A percentile compares a stretch with the other conserved stretches of the same genome.
These are phyloP conservation scores for Lolium multiflorum DNA, from an alignment of 176 grass and related monocot species.

Conservation along the genomic window DNA sequence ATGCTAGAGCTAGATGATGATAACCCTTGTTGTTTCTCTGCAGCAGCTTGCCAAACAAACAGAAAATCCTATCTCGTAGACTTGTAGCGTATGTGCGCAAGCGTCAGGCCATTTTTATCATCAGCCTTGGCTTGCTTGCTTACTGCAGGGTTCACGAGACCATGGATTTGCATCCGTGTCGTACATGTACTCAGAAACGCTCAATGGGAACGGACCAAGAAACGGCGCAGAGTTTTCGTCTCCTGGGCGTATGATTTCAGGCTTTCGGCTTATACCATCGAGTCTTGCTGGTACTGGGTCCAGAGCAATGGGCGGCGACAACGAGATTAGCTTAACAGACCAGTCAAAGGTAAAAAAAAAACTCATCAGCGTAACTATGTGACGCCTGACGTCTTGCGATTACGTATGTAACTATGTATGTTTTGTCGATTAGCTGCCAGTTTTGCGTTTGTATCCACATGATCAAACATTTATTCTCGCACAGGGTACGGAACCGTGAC, in stretches of 20 bases:
- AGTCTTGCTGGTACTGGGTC: neutral
- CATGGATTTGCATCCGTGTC: conserved; percentile 20
- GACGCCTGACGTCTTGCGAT: neutral
- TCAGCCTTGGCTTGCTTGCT: conserved; percentile 4
- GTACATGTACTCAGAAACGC: conserved; percentile 13
- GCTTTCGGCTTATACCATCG: conserved; percentile 24
- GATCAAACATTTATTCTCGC: conserved; percentile 12
- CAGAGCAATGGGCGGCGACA: neutral
- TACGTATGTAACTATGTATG: neutral
- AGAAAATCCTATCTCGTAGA: conserved; percentile 40
- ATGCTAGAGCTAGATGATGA: neutral
- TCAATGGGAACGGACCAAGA: conserved; percentile 30
- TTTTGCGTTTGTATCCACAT: conserved; percentile 25
- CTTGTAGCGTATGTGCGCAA: conserved; percentile 22
- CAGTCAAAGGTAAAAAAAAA: conserved; percentile 1
- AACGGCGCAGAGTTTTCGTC: conserved; percentile 11
- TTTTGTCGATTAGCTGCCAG: conserved; percentile 20
- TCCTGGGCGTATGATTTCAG: conserved; percentile 30
- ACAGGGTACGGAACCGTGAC: neutral
- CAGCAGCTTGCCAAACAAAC: conserved; percentile 44
- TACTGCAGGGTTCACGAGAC: conserved; percentile 12
- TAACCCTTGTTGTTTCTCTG: conserved; percentile 29
- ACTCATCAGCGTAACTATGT: neutral
- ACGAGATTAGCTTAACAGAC: neutral
- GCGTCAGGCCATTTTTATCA: conserved; percentile 16